Evolutionary conservation across 1,284 basidiomycete genomes (phyloP).

Genomic region (Marasmius fiardii): DNA sequence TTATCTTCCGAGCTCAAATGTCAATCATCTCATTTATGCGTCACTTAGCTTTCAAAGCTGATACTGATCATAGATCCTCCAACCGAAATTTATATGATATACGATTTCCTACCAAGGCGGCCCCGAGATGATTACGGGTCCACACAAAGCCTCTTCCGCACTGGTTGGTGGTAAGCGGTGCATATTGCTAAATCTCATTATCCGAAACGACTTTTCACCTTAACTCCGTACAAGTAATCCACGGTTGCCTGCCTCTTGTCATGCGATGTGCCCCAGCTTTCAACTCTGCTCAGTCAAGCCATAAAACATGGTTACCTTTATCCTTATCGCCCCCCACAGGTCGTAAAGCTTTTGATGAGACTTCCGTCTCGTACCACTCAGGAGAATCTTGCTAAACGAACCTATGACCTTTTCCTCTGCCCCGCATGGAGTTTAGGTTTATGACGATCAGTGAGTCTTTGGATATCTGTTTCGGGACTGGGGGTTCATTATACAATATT

Average conservation of each 20-base stretch:
- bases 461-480: neutral
- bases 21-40: constrained; percentile 30
- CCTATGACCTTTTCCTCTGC: neutral
- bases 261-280: constrained; percentile 92
- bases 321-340: constrained; percentile 27
- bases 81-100: constrained; percentile 88
- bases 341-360: constrained; percentile 44
- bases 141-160: constrained; percentile 66
- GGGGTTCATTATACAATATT: constrained; percentile 2
- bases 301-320: constrained; percentile 50
- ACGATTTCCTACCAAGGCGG: constrained; percentile 78
- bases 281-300: constrained; percentile 80
- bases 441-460: constrained; percentile 34
- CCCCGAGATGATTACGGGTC: constrained; percentile 27
- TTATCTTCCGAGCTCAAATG: constrained; percentile 85
- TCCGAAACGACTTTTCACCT: neutral
- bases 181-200: neutral
- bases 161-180: constrained; percentile 67
- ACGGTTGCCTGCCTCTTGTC: constrained; percentile 71
- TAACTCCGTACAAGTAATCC: constrained; percentile 56
- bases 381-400: no score
- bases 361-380: constrained; percentile 19
- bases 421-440: constrained; percentile 12
- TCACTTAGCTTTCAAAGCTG: constrained; percentile 1
- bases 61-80: constrained; percentile 50